phyloP scores from a whole-genome alignment of 2,329 filamentous ascomycete genomes.

The Ophiocordyceps australis region DNA sequence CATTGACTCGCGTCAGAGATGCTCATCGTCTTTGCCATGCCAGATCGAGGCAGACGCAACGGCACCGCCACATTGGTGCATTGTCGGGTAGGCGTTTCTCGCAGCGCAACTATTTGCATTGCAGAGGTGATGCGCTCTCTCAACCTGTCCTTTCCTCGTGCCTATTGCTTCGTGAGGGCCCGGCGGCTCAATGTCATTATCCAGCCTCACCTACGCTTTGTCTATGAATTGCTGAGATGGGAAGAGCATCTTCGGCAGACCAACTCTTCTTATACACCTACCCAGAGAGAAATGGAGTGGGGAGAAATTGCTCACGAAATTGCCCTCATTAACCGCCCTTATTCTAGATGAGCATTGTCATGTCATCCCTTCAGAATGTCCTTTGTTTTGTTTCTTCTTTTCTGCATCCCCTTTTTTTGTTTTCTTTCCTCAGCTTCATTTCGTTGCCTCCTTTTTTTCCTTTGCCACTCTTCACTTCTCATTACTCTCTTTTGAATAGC shows the following conservation, averaged over 20 bases:
- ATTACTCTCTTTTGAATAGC: too few species aligned
- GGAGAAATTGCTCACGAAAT: slow-evolving; percentile 75
- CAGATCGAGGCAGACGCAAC: slow-evolving; percentile 61
- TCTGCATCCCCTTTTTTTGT: not conserved
- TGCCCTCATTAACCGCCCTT: slow-evolving; percentile 88
- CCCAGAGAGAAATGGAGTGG: slow-evolving; percentile 81
- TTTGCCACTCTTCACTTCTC: too few species aligned
- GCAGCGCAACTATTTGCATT: slow-evolving; percentile 94
- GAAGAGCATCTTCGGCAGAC: slow-evolving; percentile 55
- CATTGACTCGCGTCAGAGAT: too few species aligned
- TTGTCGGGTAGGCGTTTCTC: slow-evolving; percentile 87
- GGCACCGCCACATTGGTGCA: slow-evolving; percentile 83
- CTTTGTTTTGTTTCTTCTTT: not conserved
- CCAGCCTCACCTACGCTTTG: slow-evolving; percentile 86
- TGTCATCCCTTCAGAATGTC: not conserved
- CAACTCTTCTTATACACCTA: slow-evolving; percentile 20
- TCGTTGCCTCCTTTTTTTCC: too few species aligned
- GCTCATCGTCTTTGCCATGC: slow-evolving; percentile 1
- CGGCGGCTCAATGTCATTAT: slow-evolving; percentile 93
- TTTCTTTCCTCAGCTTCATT: too few species aligned
- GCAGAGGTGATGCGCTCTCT: slow-evolving; percentile 89
- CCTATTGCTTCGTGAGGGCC: slow-evolving; percentile 92
- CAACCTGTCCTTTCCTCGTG: slow-evolving; percentile 68
- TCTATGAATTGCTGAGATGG: slow-evolving; percentile 91
- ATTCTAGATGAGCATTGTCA: slow-evolving; percentile 39